Evolutionary conservation across 2,329 filamentous ascomycete genomes (phyloP).

Genomic region (Aureobasidium sp.): DNA sequence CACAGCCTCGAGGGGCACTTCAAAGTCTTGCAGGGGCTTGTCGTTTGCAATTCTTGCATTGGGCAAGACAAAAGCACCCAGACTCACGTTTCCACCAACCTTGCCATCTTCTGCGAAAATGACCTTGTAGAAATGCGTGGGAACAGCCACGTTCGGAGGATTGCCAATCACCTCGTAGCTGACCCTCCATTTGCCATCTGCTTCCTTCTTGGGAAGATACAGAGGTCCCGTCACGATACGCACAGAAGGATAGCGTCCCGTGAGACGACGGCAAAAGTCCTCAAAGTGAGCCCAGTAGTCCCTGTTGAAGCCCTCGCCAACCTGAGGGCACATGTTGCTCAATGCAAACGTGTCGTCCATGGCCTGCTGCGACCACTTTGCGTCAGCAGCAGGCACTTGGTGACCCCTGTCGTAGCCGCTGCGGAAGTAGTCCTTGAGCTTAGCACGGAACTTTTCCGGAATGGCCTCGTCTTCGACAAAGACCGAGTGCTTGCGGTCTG

Average conservation of each 20-base stretch:
- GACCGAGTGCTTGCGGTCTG: conserved; percentile 72
- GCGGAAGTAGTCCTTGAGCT: conserved; percentile 88
- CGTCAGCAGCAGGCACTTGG: conserved; percentile 93
- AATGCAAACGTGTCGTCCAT: conserved; percentile 95
- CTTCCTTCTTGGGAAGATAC: conserved; percentile 79
- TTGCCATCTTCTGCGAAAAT: conserved; percentile 86
- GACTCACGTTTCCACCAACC: conserved; percentile 63
- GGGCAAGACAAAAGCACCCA: conserved; percentile 91
- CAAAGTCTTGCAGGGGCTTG: conserved; percentile 84
- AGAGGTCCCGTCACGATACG: conserved; percentile 88
- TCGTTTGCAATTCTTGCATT: conserved; percentile 83
- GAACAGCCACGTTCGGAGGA: conserved; percentile 89
- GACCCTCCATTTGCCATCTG: conserved; percentile 91
- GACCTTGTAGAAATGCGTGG: conserved; percentile 99
- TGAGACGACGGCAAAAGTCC: conserved; percentile 86
- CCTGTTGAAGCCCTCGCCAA: conserved; percentile 95
- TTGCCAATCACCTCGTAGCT: conserved; percentile 91
- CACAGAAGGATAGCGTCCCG: conserved; percentile 73
- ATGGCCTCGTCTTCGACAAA: conserved; percentile 78
- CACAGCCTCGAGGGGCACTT: conserved; percentile 87
- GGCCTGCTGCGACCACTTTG: conserved; percentile 86
- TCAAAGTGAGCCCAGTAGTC: conserved; percentile 99
- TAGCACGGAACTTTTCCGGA: conserved; percentile 80
- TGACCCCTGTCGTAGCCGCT: conserved; percentile 94
- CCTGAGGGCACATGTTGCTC: conserved; percentile 96